A percentile compares a stretch with the other conserved stretches of the same genome.
Conservation (phyloP, 352 stramenopile species). For the Phytophthora melonis region DNA sequence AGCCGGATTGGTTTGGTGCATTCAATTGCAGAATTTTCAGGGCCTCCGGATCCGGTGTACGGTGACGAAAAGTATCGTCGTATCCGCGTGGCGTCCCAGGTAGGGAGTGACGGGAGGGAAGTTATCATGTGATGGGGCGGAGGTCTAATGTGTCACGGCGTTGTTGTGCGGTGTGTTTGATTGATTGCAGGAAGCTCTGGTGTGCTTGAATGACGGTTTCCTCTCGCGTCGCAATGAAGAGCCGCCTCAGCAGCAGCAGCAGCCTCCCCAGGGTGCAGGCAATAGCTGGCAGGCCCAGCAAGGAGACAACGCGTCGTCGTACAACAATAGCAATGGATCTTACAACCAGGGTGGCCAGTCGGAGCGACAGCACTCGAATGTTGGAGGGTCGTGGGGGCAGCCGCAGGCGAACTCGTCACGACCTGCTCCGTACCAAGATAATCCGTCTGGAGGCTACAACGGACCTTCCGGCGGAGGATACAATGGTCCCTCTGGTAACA, state of each 20-base stretch:
- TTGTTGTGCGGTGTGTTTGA: constrained; percentile 4
- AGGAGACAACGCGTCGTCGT: constrained; percentile 25
- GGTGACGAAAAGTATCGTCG: constrained; percentile 87
- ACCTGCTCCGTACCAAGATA: constrained; percentile 74
- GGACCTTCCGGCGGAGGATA: constrained; percentile 15
- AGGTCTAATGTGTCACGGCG: constrained; percentile 27
- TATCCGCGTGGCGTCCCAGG: constrained; percentile 83
- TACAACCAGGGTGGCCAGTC: constrained; percentile 34
- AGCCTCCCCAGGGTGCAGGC: constrained; percentile 21
- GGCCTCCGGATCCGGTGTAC: constrained; percentile 76
- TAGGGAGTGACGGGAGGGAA: constrained; percentile 8
- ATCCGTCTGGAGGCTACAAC: constrained; percentile 34
- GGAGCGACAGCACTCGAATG: constrained; percentile 37
- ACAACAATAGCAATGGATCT: constrained; percentile 28
- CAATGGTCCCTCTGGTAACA: constrained; percentile 24
- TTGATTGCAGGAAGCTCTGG: constrained; percentile 65
- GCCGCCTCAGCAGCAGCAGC: constrained; percentile 32
- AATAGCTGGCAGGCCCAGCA: constrained; percentile 37
- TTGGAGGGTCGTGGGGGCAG: constrained; percentile 64
- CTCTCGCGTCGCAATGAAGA: constrained; percentile 61
- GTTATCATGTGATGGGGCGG: constrained; percentile 16
- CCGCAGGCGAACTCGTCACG: constrained; percentile 32
- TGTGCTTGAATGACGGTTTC: constrained; percentile 80
- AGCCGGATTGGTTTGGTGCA: neutral
- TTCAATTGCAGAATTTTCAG: constrained; percentile 72